These are phyloP conservation scores for Apostasia ramifera DNA, from an alignment of 106 monocot species.

Conservation along the genomic window DNA sequence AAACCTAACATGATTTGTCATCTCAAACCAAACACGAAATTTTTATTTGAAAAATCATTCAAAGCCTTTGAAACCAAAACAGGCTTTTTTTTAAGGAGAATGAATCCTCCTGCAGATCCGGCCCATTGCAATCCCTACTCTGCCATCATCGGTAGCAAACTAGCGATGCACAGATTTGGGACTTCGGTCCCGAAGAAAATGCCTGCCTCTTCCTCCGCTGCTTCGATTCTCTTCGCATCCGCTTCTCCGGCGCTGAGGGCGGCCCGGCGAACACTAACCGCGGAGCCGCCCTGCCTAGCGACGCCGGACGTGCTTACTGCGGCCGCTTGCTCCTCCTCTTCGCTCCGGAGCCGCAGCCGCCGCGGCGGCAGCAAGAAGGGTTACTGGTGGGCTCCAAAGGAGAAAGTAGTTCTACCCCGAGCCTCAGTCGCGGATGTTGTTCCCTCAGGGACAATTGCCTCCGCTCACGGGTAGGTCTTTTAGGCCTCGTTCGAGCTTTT, in stretches of 20 bases:
- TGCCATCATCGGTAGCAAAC: no score
- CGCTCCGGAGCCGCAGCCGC: background rate
- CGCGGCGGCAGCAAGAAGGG: background rate
- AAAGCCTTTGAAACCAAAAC: no score
- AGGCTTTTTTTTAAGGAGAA: no score
- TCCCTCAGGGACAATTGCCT: background rate
- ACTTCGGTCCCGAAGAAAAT: background rate
- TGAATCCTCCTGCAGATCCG: no score
- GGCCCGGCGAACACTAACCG: conserved; percentile 1
- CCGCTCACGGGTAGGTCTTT: background rate
- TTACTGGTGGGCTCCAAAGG: conserved; percentile 3
- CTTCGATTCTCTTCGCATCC: background rate
- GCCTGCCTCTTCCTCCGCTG: background rate
- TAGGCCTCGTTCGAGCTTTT: no score
- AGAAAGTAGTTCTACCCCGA: conserved; percentile 3
- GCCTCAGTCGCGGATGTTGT: background rate
- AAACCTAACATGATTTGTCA: no score
- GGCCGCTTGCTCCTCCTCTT: background rate
- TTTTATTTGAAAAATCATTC: no score
- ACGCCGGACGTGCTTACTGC: background rate
- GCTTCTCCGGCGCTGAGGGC: background rate
- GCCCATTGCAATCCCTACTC: no score
- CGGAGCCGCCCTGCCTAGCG: background rate
- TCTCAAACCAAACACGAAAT: no score
- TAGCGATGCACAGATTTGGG: no score